phyloP scores from a whole-genome alignment of 257 asterid species.

The Gentiana dahurica region DNA sequence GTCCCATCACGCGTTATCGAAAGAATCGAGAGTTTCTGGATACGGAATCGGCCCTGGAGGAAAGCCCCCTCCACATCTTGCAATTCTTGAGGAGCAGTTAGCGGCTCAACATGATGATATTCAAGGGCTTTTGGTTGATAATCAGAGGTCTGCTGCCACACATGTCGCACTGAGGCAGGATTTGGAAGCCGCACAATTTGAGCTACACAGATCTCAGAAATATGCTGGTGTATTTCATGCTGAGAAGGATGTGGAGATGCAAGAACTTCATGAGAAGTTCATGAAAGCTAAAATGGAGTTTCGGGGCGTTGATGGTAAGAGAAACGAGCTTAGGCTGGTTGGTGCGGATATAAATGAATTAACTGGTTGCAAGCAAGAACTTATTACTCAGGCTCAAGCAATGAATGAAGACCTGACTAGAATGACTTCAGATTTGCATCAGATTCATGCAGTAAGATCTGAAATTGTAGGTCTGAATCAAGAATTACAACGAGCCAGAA shows the following conservation, averaged over 20 bases:
- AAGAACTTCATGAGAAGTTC: constrained; percentile 72
- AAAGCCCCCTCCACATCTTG: constrained; percentile 65
- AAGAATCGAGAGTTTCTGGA: constrained; percentile 67
- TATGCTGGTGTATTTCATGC: constrained; percentile 58
- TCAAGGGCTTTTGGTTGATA: constrained; percentile 66
- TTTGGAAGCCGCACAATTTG: constrained; percentile 62
- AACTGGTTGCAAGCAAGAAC: constrained; percentile 68
- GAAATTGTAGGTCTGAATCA: constrained; percentile 59
- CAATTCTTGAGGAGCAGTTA: constrained; percentile 58
- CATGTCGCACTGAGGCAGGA: constrained; percentile 94
- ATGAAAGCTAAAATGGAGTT: constrained; percentile 69
- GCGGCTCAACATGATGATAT: constrained; percentile 82
- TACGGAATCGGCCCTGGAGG: constrained; percentile 55
- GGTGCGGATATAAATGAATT: constrained; percentile 69
- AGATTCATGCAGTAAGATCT: constrained; percentile 60
- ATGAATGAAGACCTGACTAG: constrained; percentile 83
- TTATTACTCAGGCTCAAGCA: constrained; percentile 59
- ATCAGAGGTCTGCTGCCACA: constrained; percentile 90
- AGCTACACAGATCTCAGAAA: constrained; percentile 71
- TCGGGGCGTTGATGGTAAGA: constrained; percentile 56
- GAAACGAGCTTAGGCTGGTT: constrained; percentile 77
- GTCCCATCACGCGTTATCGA: constrained; percentile 48
- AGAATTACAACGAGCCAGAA: constrained; percentile 77
- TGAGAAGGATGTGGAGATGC: constrained; percentile 58
- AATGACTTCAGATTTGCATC: constrained; percentile 66